Base-by-base conservation (phyloP, 192 early-diverging fungal species). In the Coemansia sp. region DNA sequence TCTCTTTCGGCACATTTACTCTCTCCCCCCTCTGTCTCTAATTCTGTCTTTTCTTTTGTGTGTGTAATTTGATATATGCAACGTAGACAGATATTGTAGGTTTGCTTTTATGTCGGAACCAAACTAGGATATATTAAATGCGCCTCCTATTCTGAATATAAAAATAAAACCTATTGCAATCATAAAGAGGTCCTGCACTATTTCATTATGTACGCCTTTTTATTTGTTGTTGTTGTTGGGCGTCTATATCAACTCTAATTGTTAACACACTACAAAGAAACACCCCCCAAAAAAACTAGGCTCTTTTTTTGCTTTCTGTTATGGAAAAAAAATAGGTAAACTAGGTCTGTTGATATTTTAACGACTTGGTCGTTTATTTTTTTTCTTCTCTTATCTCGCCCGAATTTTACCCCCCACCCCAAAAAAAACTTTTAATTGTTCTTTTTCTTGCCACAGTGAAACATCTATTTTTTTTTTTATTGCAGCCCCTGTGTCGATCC, bases 91-190 rank as follows among this genome's bases (percentile, higher is more conserved):
- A 38, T 65, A 65, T 38, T 65, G 41, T 65, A 46, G 63, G 5
- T 65, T 39, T 19, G 20, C 41, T 60, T 29, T 50, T 66, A 24
- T n/a, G 61, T 68, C 44, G 32, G 41, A 44, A 70, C 24, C 68
- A 58, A 67, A 67, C 63, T 76, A 76, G 74, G 74, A 76, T 67
- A 76, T 76, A 76, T 76, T 76, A 76, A 76, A 65, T 61, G 51
- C 62, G 61, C 48, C 60, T 50, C 36, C n/a, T 45, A 42, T 61
- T 50, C 34, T 50, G 34, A 27, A 27, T 46, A 24, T 17, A 20
- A 15, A 48, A 29, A 64, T 40, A 46, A 39, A 65, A 65, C 29
- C 46, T 5, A 34, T 38, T 39, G 3, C 19, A 36, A 24, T 27
- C 41, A 42, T 42, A 51, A 51, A 27, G 20, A 51, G 24, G 50